Conservation (phyloP, 805 yeast species). For the Lachancea mirantina region DNA sequence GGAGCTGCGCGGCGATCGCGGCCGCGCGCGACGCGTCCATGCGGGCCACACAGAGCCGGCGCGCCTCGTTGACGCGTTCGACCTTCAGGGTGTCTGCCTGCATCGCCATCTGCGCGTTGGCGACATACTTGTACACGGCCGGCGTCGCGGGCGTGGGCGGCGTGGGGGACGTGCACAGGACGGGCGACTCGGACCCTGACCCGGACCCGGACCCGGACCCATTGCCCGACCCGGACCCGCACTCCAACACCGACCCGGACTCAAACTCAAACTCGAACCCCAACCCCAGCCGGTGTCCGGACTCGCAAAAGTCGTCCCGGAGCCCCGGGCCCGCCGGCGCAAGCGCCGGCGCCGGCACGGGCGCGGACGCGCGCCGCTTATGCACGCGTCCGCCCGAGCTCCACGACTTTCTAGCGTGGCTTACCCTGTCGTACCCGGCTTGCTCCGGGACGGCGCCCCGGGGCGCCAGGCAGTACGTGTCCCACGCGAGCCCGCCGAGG, state of each 20-base stretch:
- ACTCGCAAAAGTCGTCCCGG: no score
- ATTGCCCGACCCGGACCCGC: neutral
- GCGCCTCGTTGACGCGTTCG: constrained; percentile 3
- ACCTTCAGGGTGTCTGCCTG: constrained; percentile 7
- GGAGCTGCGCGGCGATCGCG: constrained; percentile 2
- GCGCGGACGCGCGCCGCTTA: no score
- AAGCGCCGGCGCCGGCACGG: no score
- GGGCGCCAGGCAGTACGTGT: neutral
- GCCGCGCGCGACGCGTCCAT: constrained; percentile 4
- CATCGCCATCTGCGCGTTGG: constrained; percentile 10
- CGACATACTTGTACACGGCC: constrained; percentile 8
- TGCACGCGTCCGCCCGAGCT: no score
- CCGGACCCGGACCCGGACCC: constrained; percentile 1
- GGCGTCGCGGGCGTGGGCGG: neutral
- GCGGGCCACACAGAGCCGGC: constrained; percentile 6
- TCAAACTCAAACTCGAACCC: neutral
- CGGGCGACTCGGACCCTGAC: neutral
- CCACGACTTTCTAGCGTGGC: no score
- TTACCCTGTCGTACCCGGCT: no score
- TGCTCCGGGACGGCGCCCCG: neutral
- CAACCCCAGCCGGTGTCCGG: neutral
- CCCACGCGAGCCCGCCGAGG: neutral
- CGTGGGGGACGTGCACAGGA: neutral
- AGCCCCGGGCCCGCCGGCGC: no score
- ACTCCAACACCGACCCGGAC: neutral